These are phyloP conservation scores for Mucor sp. DNA, from an alignment of 371 early-diverging fungal species.

Conservation along the genomic window DNA sequence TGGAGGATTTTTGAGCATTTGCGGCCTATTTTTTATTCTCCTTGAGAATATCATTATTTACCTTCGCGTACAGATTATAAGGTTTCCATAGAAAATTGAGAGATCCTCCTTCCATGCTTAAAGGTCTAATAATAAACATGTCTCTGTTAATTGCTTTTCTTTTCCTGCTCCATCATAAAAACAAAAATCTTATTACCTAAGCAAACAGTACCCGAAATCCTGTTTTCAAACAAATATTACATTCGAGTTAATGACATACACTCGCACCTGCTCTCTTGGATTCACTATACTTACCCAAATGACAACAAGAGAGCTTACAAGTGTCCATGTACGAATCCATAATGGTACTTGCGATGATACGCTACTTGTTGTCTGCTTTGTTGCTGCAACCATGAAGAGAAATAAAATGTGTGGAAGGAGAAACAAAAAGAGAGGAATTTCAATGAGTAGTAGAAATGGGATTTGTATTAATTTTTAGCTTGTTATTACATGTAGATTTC, in stretches of 20 bases:
- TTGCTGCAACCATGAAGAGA: not conserved
- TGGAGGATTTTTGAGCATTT: not conserved
- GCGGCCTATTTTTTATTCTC: slow-evolving; percentile 5
- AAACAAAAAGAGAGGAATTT: not conserved
- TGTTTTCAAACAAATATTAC: not conserved
- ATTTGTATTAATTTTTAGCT: not conserved
- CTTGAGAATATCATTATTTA: not conserved
- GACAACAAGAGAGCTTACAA: not conserved
- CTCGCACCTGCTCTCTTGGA: not conserved
- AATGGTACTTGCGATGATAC: not conserved
- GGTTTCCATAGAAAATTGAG: slow-evolving; percentile 39
- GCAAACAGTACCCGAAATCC: slow-evolving; percentile 44
- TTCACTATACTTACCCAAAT: not conserved
- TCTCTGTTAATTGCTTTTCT: not conserved
- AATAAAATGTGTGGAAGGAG: not conserved
- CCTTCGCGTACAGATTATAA: slow-evolving; percentile 41
- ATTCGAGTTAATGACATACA: not conserved
- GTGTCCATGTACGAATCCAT: not conserved
- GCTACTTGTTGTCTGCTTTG: not conserved
- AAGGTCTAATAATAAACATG: slow-evolving; percentile 24
- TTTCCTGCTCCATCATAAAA: no score
- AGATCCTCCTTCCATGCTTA: slow-evolving; percentile 41
- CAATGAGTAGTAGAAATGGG: not conserved
- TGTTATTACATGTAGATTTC: no score
- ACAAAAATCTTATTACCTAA: slow-evolving; percentile 23